Evolutionary conservation across 306 rosid species (phyloP).

Genomic region (Prunus kanzakura): DNA sequence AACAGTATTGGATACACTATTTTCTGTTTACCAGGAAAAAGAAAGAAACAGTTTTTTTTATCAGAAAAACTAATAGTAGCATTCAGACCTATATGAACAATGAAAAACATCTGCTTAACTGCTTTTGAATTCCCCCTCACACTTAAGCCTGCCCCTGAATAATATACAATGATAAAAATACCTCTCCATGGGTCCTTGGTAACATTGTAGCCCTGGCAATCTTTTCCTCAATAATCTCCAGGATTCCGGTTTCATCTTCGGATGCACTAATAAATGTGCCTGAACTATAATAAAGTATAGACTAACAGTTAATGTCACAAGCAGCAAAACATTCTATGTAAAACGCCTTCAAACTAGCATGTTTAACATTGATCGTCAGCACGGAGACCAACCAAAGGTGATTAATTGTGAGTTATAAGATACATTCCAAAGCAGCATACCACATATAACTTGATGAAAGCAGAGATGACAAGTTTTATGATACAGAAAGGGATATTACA

Average conservation of each 20-base stretch:
- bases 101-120: neutral
- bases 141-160: neutral
- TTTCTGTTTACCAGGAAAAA: neutral
- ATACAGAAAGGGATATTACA: neutral
- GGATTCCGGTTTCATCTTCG: constrained; percentile 47
- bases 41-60: neutral
- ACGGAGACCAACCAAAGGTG: neutral
- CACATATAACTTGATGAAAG: neutral
- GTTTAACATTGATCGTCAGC: neutral
- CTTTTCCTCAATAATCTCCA: constrained; percentile 50
- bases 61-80: neutral
- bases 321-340: neutral
- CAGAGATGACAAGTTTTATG: neutral
- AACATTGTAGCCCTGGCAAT: constrained; percentile 56
- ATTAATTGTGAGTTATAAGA: neutral
- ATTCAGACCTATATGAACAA: neutral
- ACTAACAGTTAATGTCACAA: neutral
- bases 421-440: neutral
- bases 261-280: constrained; percentile 55
- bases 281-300: constrained; percentile 36
- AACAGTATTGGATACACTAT: neutral
- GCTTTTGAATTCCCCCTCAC: constrained; percentile 1
- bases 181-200: constrained; percentile 57
- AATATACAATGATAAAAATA: constrained; percentile 5
- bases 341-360: neutral